Evolutionary conservation across 2,329 filamentous ascomycete species (phyloP), one percentile per base, ranked within the genome.

Genomic region (Fusarium sp.): DNA sequence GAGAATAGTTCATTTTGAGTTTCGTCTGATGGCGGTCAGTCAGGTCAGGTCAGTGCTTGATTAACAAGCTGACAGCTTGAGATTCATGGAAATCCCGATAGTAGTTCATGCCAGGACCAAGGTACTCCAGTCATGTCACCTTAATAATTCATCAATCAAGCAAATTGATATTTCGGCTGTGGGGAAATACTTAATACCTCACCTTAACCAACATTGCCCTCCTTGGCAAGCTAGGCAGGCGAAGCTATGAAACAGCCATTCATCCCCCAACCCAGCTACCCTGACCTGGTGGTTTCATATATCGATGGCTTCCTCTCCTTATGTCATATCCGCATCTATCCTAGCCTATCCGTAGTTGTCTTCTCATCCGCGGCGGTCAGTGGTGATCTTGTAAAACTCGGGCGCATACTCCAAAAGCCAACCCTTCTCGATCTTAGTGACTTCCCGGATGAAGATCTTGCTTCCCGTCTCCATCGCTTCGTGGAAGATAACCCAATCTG

Each of bases 401-500:
- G 92, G 89, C 15, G 93, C 94, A 82, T 95, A 96, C 78, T 98
- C 93, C 47, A 94, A 77, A 71, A 99, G 83, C 92, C 95, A 99
- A n/a, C 82, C 84, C 84, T 93, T 97, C 77, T 97, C 92, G 73
- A 98, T 92, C 81, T 93, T 96, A n/a, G 90, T 96, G 61, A 98
- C 83, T 78, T 98, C 95, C 56, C 93, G 86, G 72, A 99, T 96
- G 76, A 91, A 98, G 1, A 88, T 94, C 83, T 98, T 98, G 67
- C 87, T 88, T 11, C 91, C 89, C 6, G 92, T 96, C 81, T 98
- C 93, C 84, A 97, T 88, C 37, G 97, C 89, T 80, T 97, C 95
- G 73, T 96, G 92, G 75, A 97, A 99, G 33, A 99, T 87, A 11
- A 98, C 94, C 94, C 95, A 98, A 68, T 97, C 94, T 13, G 93